Evolutionary conservation across 108 stramenopile species (phyloP).

Genomic region (Chaetoceros tenuissimus): DNA sequence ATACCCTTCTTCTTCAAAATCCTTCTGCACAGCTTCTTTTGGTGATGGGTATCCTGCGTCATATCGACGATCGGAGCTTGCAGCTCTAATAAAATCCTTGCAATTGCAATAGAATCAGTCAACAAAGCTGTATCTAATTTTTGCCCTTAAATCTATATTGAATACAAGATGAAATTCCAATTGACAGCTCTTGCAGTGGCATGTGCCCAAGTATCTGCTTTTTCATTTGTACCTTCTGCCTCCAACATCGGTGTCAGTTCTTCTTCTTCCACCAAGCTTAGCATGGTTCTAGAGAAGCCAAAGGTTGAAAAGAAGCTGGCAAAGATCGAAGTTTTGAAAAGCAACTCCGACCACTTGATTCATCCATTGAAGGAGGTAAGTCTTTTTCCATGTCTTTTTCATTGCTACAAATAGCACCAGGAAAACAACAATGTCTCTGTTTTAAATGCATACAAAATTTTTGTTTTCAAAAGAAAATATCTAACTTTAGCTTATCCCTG

Average conservation of each 20-base stretch:
- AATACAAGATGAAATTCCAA: neutral
- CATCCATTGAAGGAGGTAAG: slow-evolving; percentile 62
- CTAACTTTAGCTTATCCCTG: neutral
- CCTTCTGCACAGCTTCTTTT: too few relatives aligned
- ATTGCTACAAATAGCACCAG: too few relatives aligned
- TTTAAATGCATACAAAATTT: too few relatives aligned
- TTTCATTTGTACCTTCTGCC: neutral
- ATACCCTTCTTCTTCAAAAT: too few relatives aligned
- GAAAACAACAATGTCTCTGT: neutral
- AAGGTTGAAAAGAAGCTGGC: slow-evolving; percentile 47
- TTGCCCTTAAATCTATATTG: neutral
- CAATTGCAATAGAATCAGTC: too few relatives aligned
- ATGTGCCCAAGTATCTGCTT: neutral
- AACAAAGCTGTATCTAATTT: too few relatives aligned
- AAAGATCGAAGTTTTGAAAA: slow-evolving; percentile 74
- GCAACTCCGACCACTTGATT: slow-evolving; percentile 48
- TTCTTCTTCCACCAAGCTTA: slow-evolving; percentile 16
- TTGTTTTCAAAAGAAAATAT: too few relatives aligned
- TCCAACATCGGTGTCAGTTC: neutral
- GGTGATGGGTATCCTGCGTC: too few relatives aligned
- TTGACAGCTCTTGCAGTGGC: neutral
- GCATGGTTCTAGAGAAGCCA: slow-evolving; percentile 68
- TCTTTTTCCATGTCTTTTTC: slow-evolving; percentile 4
- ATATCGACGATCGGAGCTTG: too few relatives aligned
- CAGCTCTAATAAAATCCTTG: too few relatives aligned